These are phyloP conservation scores for Perkinsus olseni DNA, from an alignment of 169 alveolate genomes.

Conservation along the genomic window DNA sequence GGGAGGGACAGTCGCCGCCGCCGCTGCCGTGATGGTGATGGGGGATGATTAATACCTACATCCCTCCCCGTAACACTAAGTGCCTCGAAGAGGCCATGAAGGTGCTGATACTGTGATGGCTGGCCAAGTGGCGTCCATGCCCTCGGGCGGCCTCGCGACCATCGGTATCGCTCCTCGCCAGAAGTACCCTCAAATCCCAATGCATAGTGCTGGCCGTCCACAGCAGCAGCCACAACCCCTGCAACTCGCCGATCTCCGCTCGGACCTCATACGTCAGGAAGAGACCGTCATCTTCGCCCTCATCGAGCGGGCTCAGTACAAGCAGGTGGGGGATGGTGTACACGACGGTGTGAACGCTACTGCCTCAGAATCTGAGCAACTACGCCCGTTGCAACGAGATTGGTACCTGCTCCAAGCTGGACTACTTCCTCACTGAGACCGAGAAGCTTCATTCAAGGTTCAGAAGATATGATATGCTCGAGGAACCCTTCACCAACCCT, in stretches of 20 bases:
- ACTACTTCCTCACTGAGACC: slow-evolving; percentile 6
- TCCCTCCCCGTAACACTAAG: no score
- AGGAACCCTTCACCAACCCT: background rate
- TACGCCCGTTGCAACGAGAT: background rate
- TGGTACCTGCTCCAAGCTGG: background rate
- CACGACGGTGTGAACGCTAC: background rate
- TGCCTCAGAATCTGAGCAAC: background rate
- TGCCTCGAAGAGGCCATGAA: no score
- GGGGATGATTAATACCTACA: no score
- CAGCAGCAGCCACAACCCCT: background rate
- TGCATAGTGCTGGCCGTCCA: background rate
- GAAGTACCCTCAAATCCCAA: background rate
- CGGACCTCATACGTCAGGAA: slow-evolving; percentile 2
- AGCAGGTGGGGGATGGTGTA: background rate
- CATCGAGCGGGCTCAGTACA: background rate
- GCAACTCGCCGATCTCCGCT: background rate
- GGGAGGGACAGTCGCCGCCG: no score
- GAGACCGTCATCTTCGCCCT: slow-evolving; percentile 10
- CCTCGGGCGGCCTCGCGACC: no score
- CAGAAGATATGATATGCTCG: background rate
- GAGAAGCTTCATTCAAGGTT: slow-evolving; percentile 6
- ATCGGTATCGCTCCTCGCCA: no score
- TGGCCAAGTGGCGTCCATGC: no score
- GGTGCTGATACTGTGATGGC: no score
- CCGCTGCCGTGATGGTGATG: no score